Base-by-base conservation (phyloP, 208 protist species). In the Acanthamoeba triangularis region DNA sequence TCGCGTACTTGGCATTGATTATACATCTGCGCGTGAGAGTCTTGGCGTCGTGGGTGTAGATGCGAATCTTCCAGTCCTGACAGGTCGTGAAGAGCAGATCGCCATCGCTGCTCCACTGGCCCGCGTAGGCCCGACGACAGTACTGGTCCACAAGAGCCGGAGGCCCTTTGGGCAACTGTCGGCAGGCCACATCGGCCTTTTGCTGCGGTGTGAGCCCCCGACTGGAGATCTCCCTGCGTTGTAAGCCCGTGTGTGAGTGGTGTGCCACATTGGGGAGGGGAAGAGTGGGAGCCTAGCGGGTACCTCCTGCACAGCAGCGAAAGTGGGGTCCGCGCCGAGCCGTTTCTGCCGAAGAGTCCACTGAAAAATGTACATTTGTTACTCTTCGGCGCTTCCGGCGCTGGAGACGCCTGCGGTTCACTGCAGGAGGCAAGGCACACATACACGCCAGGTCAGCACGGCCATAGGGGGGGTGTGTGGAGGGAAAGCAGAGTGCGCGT, bases 41-140 rank as follows among this genome's bases (percentile, higher is more conserved):
- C 35, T 49, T 82, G 37, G 74, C 52, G 37, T 82, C 74, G 74
- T 82, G 16, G 41, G 74, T 18, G 37, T 82, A 82, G 74, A 82
- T 41, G 28, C 74, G 18, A 30, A 82, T 82, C 74, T 90, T 78
- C 69, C 72, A 94, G 47, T 85, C 90, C 47, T 94, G 90, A 33
- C 65, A 78, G 7, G 90, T 52, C 2, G 90, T 94, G 41, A 54
- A 54, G 25, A 84, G 67, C 90, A 94, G 54, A 14, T 63, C 52
- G 28, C 90, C 90, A 30, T 94, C 90, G 28, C 30, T n/a, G 30
- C 44, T 84, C 35, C 35, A 94, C 47, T 84, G 35, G 2, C 67
- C 90, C 30, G 56, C 35, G n/a, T 94, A 94, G 30, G 67, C 90
- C 11, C 90, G 33, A 0, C 74, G 74, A 10, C 37, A 18, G 37